Base-by-base conservation (phyloP, 164 flowering plant genomes). In the Malania oleifera region DNA sequence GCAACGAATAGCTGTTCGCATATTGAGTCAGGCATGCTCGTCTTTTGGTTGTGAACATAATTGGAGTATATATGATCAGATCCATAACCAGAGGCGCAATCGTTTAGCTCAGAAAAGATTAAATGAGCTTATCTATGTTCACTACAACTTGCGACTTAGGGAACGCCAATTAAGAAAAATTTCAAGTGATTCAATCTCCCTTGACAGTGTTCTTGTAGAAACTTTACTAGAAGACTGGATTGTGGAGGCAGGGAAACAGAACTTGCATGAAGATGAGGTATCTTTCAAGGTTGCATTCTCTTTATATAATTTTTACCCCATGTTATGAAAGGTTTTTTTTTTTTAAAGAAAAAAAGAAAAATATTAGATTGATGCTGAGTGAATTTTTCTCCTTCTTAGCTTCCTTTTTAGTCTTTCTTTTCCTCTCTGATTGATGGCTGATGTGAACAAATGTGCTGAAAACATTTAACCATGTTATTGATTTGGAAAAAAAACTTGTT, bases 11-110 rank as follows among this genome's bases (percentile, higher is more conserved):
- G 89, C 93, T 52, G 76, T 86, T 37, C 84, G 91, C 43, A 80
- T 89, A n/a, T n/a, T n/a, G n/a, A n/a, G n/a, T n/a, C n/a, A 89
- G 71, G 79, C 91, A 14, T 86, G 96, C 68, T 81, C 93, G 20
- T 82, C 89, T 50, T 70, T 77, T 63, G 96, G 85, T 10, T 84
- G 86, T 73, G 86, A 84, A n/a, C 93, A 84, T 64, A 75, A 73
- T 26, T 86, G 93, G 89, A 86, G 93, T 63, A 47, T 67, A 14
- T 81, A 71, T 67, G 93, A 89, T 71, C n/a, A n/a, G n/a, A n/a
- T n/a, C n/a, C 75, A 71, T 52, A 54, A 63, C 48, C 67, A 76
- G 61, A 80, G 78, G 49, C 73, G 59, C 18, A 86, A 81, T 53
- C 67, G 74, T 54, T 31, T 81, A 28, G 75, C 89, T 56, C 79